Evolutionary conservation across 768 basidiomycete genomes (phyloP).

Genomic region (Ramaria rubella): DNA sequence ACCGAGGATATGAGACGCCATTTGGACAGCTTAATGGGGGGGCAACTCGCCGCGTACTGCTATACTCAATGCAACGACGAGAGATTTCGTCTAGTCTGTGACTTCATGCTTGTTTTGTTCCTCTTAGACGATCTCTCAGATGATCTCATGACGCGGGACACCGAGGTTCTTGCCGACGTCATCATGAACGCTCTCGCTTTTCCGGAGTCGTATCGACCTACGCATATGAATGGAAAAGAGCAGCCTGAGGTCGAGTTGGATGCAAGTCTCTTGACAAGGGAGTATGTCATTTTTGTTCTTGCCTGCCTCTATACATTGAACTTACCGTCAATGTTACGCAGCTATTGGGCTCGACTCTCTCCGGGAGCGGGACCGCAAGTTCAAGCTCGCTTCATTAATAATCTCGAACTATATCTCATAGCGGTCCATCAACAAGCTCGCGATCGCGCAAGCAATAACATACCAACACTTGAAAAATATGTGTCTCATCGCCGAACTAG

Average conservation of each 20-base stretch:
- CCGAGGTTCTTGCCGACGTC: conserved; percentile 18
- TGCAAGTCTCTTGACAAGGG: conserved; percentile 24
- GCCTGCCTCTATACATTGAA: too few relatives aligned
- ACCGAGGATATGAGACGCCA: conserved; percentile 17
- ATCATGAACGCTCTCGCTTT: conserved; percentile 25
- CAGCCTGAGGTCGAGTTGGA: conserved; percentile 26
- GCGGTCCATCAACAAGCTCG: conserved; percentile 40
- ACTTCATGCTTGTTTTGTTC: conserved; percentile 52
- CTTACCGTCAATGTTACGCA: too few relatives aligned
- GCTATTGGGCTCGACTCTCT: conserved; percentile 34
- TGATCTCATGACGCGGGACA: conserved; percentile 10
- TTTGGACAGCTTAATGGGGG: conserved; percentile 54
- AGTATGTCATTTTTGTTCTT: too few relatives aligned
- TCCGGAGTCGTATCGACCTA: conserved; percentile 22
- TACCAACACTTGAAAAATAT: conserved; percentile 48
- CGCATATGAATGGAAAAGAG: conserved; percentile 8
- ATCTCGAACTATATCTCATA: conserved; percentile 35
- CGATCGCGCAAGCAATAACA: conserved; percentile 31
- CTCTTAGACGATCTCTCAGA: conserved; percentile 20
- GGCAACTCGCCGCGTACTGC: conserved; percentile 59
- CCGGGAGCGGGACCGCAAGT: conserved; percentile 34
- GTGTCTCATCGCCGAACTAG: conserved; percentile 47
- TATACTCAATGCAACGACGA: conserved; percentile 51
- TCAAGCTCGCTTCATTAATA: conserved; percentile 33
- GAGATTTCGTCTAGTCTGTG: conserved; percentile 56